Percentiles rank a stretch among this genome's conserved stretches.
These are phyloP conservation scores for Sclerotinia minor DNA, from an alignment of 2,329 filamentous ascomycete genomes.

Conservation along the genomic window DNA sequence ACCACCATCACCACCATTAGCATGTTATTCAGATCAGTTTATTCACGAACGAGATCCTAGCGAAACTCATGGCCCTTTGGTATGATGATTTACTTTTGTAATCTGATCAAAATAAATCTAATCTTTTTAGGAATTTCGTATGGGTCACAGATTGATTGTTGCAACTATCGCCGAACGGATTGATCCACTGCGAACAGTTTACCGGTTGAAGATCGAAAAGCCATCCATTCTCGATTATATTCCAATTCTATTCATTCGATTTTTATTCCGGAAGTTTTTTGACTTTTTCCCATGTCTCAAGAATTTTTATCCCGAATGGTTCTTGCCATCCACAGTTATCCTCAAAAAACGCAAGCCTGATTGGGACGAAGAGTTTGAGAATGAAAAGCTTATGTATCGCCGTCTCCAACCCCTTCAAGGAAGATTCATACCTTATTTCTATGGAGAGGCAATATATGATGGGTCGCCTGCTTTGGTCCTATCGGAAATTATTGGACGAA, in stretches of 20 bases:
- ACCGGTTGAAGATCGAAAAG: background rate
- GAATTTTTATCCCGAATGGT: background rate
- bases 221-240: background rate
- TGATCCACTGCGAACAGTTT: background rate
- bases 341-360: conserved; percentile 8
- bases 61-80: background rate
- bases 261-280: background rate
- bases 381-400: background rate
- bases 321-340: background rate
- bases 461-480: background rate
- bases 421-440: background rate
- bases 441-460: background rate
- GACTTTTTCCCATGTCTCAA: background rate
- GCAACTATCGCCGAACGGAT: background rate
- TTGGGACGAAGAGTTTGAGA: conserved; percentile 10
- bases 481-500: no score
- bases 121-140: background rate
- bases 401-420: background rate
- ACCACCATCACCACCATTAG: background rate
- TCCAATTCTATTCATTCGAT: background rate
- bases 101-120: background rate
- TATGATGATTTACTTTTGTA: background rate
- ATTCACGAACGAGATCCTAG: background rate
- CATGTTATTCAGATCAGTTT: background rate
- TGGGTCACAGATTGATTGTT: background rate